Percentiles rank a stretch among this genome's conserved stretches.
Conservation (phyloP, 140 eudicot species). For the Flaveria floridana region DNA sequence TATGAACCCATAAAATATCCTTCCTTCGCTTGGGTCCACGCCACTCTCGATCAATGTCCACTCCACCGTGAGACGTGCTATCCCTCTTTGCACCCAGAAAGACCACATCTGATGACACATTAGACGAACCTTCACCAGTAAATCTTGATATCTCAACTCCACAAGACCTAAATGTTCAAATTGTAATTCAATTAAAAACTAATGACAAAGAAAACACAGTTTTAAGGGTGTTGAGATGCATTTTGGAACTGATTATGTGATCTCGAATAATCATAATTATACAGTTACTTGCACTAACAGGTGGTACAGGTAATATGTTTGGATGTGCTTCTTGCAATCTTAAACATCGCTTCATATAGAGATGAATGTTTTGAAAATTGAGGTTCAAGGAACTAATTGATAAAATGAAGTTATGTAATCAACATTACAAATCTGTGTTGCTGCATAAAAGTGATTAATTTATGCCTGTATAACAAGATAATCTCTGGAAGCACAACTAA, state of each 20-base stretch:
- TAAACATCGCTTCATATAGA: too few relatives aligned
- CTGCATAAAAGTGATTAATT: neutral
- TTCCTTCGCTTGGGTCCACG: constrained; percentile 75
- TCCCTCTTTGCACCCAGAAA: constrained; percentile 69
- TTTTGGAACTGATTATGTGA: neutral
- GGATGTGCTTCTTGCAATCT: too few relatives aligned
- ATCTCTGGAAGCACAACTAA: neutral
- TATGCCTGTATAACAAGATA: neutral
- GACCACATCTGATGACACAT: constrained; percentile 29
- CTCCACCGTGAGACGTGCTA: constrained; percentile 40
- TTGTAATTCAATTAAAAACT: neutral
- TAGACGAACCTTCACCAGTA: constrained; percentile 43
- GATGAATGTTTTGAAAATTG: too few relatives aligned
- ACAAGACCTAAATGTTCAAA: constrained; percentile 42
- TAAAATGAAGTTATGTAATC: too few relatives aligned
- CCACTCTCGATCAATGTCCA: constrained; percentile 66
- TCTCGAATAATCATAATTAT: neutral
- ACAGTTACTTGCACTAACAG: neutral
- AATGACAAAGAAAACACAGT: neutral
- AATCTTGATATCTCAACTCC: constrained; percentile 57
- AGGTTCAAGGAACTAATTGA: too few relatives aligned
- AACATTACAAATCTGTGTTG: neutral
- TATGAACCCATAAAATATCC: constrained; percentile 50
- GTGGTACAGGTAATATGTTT: neutral
- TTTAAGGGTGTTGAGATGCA: neutral